Percentiles rank a stretch among this genome's conserved stretches.
phyloP scores from a whole-genome alignment of 2,329 filamentous ascomycete species.

The Claviceps paspali region DNA sequence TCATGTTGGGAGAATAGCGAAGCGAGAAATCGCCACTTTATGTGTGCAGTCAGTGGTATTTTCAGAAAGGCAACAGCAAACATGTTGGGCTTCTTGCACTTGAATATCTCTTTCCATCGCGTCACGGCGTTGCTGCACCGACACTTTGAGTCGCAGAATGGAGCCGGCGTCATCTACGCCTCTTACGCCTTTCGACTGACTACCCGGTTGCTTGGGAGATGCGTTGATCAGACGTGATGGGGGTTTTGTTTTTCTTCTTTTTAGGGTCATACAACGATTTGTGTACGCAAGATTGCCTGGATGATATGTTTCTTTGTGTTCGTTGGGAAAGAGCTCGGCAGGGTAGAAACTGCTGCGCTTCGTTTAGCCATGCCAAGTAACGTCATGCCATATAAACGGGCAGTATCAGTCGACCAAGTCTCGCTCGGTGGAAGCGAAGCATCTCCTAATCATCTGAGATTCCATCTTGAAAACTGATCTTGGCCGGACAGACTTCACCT shows the following conservation, averaged over 20 bases:
- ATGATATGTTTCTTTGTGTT: too few species aligned
- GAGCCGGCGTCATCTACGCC: neutral
- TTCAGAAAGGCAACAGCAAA: constrained; percentile 2
- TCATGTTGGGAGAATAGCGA: neutral
- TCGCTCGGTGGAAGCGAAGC: too few species aligned
- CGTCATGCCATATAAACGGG: neutral
- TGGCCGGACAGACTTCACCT: too few species aligned
- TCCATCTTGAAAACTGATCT: too few species aligned
- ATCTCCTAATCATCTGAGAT: too few species aligned
- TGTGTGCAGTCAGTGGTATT: neutral
- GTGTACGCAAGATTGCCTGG: too few species aligned
- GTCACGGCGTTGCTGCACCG: neutral
- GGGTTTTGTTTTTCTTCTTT: neutral
- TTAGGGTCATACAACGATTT: neutral
- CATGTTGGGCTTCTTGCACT: neutral
- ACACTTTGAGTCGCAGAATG: neutral
- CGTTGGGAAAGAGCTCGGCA: neutral
- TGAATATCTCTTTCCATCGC: neutral
- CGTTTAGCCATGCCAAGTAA: neutral
- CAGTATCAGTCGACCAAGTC: neutral
- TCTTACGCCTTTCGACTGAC: neutral
- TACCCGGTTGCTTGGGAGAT: constrained; percentile 2
- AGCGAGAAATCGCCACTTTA: constrained; percentile 3
- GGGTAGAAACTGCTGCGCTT: neutral
- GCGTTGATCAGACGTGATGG: neutral